Evolutionary conservation across 768 basidiomycete species (phyloP).

Genomic region (Porphyrellus cyaneotinctus): DNA sequence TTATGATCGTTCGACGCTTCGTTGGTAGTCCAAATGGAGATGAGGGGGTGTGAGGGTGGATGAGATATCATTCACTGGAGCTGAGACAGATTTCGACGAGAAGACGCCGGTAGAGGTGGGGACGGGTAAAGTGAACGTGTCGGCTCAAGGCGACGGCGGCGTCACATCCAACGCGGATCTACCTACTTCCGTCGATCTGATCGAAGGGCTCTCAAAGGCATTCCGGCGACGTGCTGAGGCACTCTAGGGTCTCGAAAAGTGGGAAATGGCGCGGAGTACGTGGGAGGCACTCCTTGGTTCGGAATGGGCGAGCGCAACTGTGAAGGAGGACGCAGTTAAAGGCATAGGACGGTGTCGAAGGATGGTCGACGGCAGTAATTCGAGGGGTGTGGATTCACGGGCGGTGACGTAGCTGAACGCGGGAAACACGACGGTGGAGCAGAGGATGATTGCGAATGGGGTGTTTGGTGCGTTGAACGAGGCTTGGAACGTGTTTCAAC

Average conservation of each 20-base stretch:
- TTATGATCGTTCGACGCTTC: conserved; percentile 50
- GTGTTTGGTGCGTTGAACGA: conserved; percentile 92
- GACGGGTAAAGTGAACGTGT: conserved; percentile 19
- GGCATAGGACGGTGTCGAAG: conserved; percentile 71
- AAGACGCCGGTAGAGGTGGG: conserved; percentile 13
- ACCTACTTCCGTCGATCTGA: conserved; percentile 51
- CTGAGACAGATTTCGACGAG: conserved; percentile 13
- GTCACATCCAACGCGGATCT: conserved; percentile 18
- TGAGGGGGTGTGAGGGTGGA: conserved; percentile 16
- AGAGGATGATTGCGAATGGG: conserved; percentile 91
- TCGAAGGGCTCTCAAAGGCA: conserved; percentile 77
- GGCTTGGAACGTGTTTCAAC: conserved; percentile 77
- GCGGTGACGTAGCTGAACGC: conserved; percentile 54
- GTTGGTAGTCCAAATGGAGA: conserved; percentile 31
- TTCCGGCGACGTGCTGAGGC: conserved; percentile 80
- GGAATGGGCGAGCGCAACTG: conserved; percentile 48
- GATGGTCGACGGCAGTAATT: conserved; percentile 44
- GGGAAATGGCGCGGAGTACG: conserved; percentile 71
- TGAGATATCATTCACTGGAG: neutral
- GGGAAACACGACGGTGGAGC: conserved; percentile 83
- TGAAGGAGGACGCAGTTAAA: conserved; percentile 63
- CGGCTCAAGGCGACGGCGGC: conserved; percentile 32
- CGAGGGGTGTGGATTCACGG: neutral
- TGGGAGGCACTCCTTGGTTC: conserved; percentile 71
- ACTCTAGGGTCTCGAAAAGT: conserved; percentile 82